Base-by-base conservation (phyloP, 2,329 filamentous ascomycete species). In the Neoascochyta sp. region DNA sequence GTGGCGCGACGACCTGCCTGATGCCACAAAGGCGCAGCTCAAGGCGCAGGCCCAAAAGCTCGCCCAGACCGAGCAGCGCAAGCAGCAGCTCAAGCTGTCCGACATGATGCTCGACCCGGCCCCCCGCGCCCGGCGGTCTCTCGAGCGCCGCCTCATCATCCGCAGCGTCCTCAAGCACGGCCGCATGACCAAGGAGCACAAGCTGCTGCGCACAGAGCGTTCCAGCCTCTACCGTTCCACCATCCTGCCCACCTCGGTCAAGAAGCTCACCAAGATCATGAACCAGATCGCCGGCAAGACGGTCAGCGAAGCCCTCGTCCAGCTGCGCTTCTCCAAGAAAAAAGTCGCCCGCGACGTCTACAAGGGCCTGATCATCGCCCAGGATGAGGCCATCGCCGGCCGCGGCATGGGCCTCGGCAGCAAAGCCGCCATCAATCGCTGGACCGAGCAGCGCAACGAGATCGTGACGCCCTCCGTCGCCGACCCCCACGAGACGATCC, bases 321-420 rank as follows among this genome's bases (percentile, higher is more conserved):
- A 98, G 72, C 95, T 98, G 86, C 78, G 82, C 33, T 96, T 90
- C 69, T 90, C 83, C 63, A 86, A 87, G 71, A 98, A 98, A 77
- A 90, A 88, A 69, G 84, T 83, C 43, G 86, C 90, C 5, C 71
- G 77, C 46, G 87, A 95, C 54, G 78, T 96, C 16, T 70, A 76
- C 47, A 81, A 79, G 55, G 85, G 92, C 56, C 70, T 98, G 11
- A 78, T 92, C 56, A 75, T 85, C 51, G 89, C 90, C 2, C 78
- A 83, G 35, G 86, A 95, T 56, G 70, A 82, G 53, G 92, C 92
- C 19, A 71, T 95, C 45, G 84, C 84, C 10, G 75, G 75, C 50
- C 75, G 82, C 21, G 88, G 87, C 9, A 96, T 98, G 90, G 89
- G 88, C 0, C 67, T 95, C 43, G 62, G 69, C 2, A 41, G 43